Percentiles rank a stretch among this genome's conserved stretches.
Evolutionary conservation across 2,329 filamentous ascomycete species (phyloP).

Genomic region (Aotearoamyces nothofagi): DNA sequence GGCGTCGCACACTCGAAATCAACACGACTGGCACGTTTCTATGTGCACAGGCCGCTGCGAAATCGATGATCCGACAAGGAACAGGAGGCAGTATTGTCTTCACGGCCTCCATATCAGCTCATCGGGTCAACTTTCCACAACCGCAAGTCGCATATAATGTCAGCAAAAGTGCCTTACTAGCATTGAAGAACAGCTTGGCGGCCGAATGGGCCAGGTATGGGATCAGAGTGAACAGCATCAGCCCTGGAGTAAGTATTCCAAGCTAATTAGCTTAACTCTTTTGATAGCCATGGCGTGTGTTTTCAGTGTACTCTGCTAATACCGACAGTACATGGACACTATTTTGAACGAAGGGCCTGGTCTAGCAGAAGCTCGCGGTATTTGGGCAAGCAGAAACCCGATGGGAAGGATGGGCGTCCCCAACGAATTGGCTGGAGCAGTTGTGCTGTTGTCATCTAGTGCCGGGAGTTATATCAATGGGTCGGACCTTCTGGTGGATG

Average conservation of each 20-base stretch:
- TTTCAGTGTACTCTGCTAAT: no score
- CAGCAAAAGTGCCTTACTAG: constrained; percentile 50
- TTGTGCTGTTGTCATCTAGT: constrained; percentile 43
- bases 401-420: constrained; percentile 49
- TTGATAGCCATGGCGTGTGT: no score
- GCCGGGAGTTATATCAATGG: constrained; percentile 51
- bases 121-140: constrained; percentile 57
- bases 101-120: constrained; percentile 52
- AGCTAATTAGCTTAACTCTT: no score
- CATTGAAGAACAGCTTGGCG: constrained; percentile 47
- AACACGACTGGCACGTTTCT: constrained; percentile 60
- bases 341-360: constrained; percentile 48
- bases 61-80: constrained; percentile 34
- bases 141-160: constrained; percentile 61
- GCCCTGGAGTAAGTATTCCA: no score
- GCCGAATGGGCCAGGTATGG: constrained; percentile 60
- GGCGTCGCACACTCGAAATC: constrained; percentile 49
- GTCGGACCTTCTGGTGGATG: no score
- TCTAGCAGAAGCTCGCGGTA: constrained; percentile 32
- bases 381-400: constrained; percentile 46
- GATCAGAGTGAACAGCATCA: constrained; percentile 55
- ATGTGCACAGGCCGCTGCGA: constrained; percentile 46
- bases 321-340: constrained; percentile 54
- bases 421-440: constrained; percentile 44
- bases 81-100: constrained; percentile 48